Evolutionary conservation across 192 early-diverging fungal species (phyloP).

Genomic region (Backusella mclennaniae): DNA sequence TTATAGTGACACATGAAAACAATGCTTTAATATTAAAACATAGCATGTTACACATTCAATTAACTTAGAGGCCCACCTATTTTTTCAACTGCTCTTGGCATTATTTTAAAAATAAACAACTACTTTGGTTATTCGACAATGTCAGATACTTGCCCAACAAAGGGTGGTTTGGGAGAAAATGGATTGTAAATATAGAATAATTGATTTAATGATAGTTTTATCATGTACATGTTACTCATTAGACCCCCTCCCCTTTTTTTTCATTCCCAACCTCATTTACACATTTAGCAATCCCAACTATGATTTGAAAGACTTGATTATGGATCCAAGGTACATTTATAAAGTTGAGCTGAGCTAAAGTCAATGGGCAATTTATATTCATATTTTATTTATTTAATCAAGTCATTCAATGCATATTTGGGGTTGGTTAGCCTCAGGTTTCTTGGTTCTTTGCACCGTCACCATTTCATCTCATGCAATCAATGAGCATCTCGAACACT

Average conservation of each 20-base stretch:
- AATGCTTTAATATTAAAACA: neutral
- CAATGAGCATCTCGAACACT: slow-evolving; percentile 19
- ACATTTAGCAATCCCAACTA: slow-evolving; percentile 29
- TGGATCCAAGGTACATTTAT: slow-evolving; percentile 21
- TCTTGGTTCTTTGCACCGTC: slow-evolving; percentile 20
- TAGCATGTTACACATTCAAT: neutral
- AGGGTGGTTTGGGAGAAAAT: slow-evolving; percentile 20
- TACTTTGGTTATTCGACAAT: neutral
- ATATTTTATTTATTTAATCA: neutral
- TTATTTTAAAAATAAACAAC: neutral
- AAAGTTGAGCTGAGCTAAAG: neutral
- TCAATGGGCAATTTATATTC: neutral
- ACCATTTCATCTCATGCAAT: slow-evolving; percentile 27
- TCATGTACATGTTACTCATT: neutral
- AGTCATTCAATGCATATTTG: slow-evolving; percentile 33
- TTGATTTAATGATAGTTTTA: neutral
- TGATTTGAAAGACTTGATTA: slow-evolving; percentile 21
- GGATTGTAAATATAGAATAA: slow-evolving; percentile 20
- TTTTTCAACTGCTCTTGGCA: neutral
- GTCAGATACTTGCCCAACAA: slow-evolving; percentile 22
- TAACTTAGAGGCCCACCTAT: neutral
- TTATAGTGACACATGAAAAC: too few species aligned
- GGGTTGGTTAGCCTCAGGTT: slow-evolving; percentile 35
- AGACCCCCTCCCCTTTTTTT: neutral
- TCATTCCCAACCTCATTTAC: neutral